Conservation (phyloP, 2,329 filamentous ascomycete species). For the Davidsoniella neocaledoniae region DNA sequence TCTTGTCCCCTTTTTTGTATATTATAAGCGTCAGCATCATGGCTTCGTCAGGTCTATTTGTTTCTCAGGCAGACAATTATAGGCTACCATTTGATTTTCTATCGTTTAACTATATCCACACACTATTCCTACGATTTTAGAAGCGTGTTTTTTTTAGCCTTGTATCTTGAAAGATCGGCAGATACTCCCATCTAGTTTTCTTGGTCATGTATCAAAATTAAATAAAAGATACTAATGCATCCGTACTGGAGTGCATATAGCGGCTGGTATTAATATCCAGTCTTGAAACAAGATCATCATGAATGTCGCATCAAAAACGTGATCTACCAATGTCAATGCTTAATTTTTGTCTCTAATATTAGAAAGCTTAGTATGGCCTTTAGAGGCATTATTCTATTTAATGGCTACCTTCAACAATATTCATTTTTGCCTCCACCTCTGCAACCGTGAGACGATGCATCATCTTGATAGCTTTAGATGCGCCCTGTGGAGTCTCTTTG, state of each 20-base stretch:
- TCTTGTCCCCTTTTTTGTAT: neutral
- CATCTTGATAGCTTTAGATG: constrained; percentile 47
- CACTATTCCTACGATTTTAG: too few species aligned
- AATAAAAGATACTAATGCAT: neutral
- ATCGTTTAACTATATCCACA: too few species aligned
- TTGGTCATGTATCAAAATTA: neutral
- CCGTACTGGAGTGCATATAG: neutral
- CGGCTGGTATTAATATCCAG: neutral
- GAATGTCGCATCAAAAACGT: neutral
- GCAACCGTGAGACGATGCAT: constrained; percentile 62
- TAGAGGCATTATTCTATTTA: too few species aligned
- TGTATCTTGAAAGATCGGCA: too few species aligned
- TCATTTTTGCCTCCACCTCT: constrained; percentile 53
- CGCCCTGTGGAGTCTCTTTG: constrained; percentile 35
- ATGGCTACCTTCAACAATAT: constrained; percentile 29
- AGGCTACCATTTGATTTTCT: too few species aligned
- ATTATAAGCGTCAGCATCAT: too few species aligned
- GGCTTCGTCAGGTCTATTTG: too few species aligned
- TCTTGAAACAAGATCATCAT: neutral
- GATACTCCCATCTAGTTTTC: neutral
- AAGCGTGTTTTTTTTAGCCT: too few species aligned
- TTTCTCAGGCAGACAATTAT: too few species aligned
- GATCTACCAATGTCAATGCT: neutral
- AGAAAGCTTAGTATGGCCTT: neutral
- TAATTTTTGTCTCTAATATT: neutral